Percentiles rank a stretch among this genome's conserved stretches.
Evolutionary conservation across 306 rosid species (phyloP).

Genomic region (Calophaca sinica): DNA sequence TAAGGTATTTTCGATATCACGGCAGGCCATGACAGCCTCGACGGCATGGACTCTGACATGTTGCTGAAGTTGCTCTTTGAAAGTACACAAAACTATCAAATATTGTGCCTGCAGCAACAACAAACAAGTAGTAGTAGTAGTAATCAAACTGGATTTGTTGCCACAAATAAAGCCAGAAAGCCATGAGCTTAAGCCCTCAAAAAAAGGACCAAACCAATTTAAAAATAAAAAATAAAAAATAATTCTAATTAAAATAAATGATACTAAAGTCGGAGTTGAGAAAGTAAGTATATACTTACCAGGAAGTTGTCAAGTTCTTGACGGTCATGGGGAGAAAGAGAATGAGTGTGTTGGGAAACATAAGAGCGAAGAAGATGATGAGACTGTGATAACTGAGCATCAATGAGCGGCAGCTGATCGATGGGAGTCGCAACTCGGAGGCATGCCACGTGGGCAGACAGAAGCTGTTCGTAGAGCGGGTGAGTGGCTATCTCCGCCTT

Average conservation of each 20-base stretch:
- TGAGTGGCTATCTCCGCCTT: slow-evolving; percentile 93
- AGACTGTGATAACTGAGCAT: slow-evolving; percentile 89
- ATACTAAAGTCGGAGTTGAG: too few relatives aligned
- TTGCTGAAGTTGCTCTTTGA: slow-evolving; percentile 97
- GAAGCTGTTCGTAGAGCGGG: slow-evolving; percentile 86
- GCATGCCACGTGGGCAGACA: slow-evolving; percentile 85
- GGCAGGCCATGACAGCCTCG: slow-evolving; percentile 99
- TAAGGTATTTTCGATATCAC: slow-evolving; percentile 92
- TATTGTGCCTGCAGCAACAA: slow-evolving; percentile 71
- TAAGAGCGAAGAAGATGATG: slow-evolving; percentile 82
- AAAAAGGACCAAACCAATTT: too few relatives aligned
- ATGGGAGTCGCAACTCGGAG: slow-evolving; percentile 96
- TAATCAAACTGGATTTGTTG: not conserved
- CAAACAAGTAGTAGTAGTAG: not conserved
- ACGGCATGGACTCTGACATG: slow-evolving; percentile 98
- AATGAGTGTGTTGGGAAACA: slow-evolving; percentile 65
- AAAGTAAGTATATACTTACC: slow-evolving; percentile 41
- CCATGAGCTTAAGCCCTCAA: too few relatives aligned
- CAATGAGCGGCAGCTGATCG: slow-evolving; percentile 90
- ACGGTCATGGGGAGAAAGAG: slow-evolving; percentile 82
- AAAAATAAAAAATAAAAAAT: not conserved
- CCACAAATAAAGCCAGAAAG: too few relatives aligned
- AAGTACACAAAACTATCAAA: slow-evolving; percentile 76
- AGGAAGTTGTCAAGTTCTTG: slow-evolving; percentile 92
- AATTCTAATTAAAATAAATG: not conserved